Evolutionary conservation across 2,329 filamentous ascomycete genomes (phyloP).

Genomic region (Epichloe bromicola): DNA sequence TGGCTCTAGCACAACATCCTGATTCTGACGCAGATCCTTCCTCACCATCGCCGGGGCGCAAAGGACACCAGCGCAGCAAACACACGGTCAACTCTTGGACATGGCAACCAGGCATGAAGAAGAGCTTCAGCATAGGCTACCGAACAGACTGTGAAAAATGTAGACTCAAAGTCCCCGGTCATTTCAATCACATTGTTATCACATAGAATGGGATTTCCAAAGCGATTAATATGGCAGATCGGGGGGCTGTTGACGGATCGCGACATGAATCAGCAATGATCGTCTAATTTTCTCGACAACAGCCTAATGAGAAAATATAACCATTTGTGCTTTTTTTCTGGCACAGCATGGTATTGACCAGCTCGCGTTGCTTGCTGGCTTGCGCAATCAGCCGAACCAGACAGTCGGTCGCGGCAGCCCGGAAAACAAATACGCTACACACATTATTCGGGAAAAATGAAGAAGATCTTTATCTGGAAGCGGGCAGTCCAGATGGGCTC

Average conservation of each 20-base stretch:
- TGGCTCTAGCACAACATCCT: constrained; percentile 9
- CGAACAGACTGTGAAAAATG: constrained; percentile 69
- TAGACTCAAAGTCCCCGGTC: constrained; percentile 58
- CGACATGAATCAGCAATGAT: neutral
- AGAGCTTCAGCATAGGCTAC: constrained; percentile 66
- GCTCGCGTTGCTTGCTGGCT: neutral
- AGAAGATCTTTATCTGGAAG: neutral
- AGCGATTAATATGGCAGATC: neutral
- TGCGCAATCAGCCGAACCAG: neutral
- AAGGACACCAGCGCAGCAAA: constrained; percentile 44
- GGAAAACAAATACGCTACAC: neutral
- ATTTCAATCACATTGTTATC: constrained; percentile 69
- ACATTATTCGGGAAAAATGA: neutral
- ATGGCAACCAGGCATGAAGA: constrained; percentile 50
- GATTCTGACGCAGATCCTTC: constrained; percentile 23
- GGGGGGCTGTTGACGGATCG: neutral
- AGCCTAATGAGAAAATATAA: neutral
- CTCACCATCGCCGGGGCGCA: constrained; percentile 35
- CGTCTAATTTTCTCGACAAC: too few species aligned
- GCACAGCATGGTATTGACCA: too few species aligned
- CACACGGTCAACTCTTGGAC: constrained; percentile 50
- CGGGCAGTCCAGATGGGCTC: neutral
- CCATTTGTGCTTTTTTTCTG: too few species aligned
- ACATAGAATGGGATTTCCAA: constrained; percentile 29
- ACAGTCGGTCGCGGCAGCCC: neutral